phyloP scores from a whole-genome alignment of 2,329 filamentous ascomycete genomes.

The Penicillium sp. region DNA sequence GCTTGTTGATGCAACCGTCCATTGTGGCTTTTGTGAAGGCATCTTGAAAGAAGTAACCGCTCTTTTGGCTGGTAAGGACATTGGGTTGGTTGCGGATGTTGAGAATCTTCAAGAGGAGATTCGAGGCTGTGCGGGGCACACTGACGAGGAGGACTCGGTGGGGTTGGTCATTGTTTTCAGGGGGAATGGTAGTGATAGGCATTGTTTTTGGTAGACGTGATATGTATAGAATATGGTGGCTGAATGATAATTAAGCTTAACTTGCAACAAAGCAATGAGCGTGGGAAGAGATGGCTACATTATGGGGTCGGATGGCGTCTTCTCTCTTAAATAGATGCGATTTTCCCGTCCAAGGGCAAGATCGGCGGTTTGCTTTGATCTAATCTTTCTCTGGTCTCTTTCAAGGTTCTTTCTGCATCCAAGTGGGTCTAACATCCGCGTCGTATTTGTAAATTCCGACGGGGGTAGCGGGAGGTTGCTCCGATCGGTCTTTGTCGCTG shows the following conservation, averaged over 20 bases:
- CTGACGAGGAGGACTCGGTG: constrained; percentile 12
- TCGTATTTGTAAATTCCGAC: neutral
- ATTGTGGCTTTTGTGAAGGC: neutral
- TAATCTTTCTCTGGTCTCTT: neutral
- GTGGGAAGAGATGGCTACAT: neutral
- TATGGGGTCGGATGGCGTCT: constrained; percentile 6
- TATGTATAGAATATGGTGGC: neutral
- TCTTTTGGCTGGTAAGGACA: constrained; percentile 3
- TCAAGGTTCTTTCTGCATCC: neutral
- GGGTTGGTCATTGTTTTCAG: neutral
- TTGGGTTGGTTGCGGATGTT: constrained; percentile 15
- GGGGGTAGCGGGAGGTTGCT: neutral
- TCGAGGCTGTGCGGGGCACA: constrained; percentile 17
- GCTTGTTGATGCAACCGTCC: constrained; percentile 11
- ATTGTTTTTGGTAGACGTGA: neutral
- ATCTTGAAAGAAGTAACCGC: constrained; percentile 19
- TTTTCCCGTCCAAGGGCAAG: neutral
- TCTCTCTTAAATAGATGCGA: constrained; percentile 4
- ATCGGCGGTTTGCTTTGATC: neutral
- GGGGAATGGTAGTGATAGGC: neutral
- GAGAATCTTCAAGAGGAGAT: constrained; percentile 18
- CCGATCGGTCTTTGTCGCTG: neutral
- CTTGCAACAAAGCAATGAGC: neutral
- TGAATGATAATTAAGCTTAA: constrained; percentile 8
- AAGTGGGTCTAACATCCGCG: neutral